Evolutionary conservation across 257 asterid species (phyloP).

Genomic region (Solanum pennellii): DNA sequence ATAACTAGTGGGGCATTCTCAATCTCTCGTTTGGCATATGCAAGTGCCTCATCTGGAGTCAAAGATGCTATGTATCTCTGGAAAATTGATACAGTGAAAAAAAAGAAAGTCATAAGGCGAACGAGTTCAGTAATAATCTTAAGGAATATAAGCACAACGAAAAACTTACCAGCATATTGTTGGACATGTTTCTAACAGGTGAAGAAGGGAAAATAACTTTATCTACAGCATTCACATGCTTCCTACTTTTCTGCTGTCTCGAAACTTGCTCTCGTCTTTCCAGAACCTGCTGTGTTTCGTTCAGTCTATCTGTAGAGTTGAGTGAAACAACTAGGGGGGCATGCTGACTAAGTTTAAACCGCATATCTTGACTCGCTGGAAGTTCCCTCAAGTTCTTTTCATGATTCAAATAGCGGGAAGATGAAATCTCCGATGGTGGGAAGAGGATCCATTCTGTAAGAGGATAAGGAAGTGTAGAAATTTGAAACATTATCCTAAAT

Average conservation of each 20-base stretch:
- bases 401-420: slow-evolving; percentile 10
- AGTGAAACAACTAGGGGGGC: slow-evolving; percentile 13
- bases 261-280: slow-evolving; percentile 1
- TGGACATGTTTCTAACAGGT: slow-evolving; percentile 11
- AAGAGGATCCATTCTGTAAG: slow-evolving; percentile 31
- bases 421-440: slow-evolving; percentile 14
- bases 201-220: slow-evolving; percentile 16
- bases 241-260: slow-evolving; percentile 6
- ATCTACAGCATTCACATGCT: slow-evolving; percentile 7
- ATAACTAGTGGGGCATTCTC: slow-evolving; percentile 43
- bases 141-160: background rate
- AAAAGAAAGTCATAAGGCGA: background rate
- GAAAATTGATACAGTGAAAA: background rate
- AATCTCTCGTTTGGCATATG: slow-evolving; percentile 55
- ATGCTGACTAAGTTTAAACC: slow-evolving; percentile 20
- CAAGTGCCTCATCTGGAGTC: slow-evolving; percentile 70
- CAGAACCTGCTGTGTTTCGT: slow-evolving; percentile 4
- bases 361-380: slow-evolving; percentile 5
- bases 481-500: slow-evolving; percentile 41
- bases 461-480: slow-evolving; percentile 64
- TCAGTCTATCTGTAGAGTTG: slow-evolving; percentile 22
- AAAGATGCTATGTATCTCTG: slow-evolving; percentile 50
- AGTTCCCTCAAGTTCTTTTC: slow-evolving; percentile 20
- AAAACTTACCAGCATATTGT: slow-evolving; percentile 27
- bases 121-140: background rate